Percentiles rank a stretch among this genome's conserved stretches.
Conservation (phyloP, 1,139 yeast genomes). For the Sugiyamaella sp. region DNA sequence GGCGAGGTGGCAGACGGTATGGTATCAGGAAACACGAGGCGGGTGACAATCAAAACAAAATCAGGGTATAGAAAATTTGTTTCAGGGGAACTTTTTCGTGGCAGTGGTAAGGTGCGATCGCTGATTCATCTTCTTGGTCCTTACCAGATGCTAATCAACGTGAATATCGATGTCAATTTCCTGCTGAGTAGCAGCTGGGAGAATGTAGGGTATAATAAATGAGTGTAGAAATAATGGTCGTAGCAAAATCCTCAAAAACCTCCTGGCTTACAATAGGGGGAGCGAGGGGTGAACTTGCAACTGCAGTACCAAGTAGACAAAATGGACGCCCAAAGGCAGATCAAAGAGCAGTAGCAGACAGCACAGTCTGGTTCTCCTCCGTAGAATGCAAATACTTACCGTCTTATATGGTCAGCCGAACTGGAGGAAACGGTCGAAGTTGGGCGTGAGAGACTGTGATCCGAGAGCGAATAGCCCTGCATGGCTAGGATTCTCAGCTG, state of each 20-base stretch:
- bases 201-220: background rate
- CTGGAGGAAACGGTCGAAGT: constrained; percentile 9
- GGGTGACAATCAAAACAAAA: background rate
- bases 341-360: no score
- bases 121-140: no score
- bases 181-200: no score
- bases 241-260: no score
- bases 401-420: constrained; percentile 11
- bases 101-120: background rate
- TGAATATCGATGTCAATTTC: no score
- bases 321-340: background rate
- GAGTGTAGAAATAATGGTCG: no score
- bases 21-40: no score
- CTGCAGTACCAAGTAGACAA: no score
- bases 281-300: no score
- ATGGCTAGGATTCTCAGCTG: constrained; percentile 21
- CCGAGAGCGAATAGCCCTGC: constrained; percentile 20
- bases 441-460: constrained; percentile 17
- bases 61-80: constrained; percentile 5
- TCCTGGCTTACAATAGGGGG: no score
- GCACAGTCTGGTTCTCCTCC: no score
- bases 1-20: background rate
- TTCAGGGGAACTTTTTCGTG: constrained; percentile 1
- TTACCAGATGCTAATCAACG: no score
- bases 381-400: constrained; percentile 5